Evolutionary conservation across 805 yeast genomes (phyloP), one percentile per base, ranked within the genome.

Genomic region (Barnettozyma wickerhamii): DNA sequence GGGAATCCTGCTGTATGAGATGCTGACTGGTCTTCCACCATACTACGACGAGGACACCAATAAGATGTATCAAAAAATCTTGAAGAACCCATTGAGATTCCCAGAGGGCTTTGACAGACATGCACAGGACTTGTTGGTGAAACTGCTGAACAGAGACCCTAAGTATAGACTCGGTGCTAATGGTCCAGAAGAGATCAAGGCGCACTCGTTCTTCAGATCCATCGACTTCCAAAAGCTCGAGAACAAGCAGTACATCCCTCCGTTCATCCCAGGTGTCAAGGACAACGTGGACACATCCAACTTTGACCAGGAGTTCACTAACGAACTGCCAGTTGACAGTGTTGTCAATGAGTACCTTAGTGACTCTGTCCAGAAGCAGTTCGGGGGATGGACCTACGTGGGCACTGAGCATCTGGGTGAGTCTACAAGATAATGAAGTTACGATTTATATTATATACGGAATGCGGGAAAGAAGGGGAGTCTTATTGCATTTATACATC

Each of bases 321-420:
- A 72, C 55, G 98, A 93, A 56, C 79, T 82, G 52, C 98, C 99
- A 4, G 82, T 87, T 51, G 99, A 93, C 60, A 85, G 95, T 47
- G 97, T 93, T 10, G 96, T 90, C 14, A 95, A 90, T 60, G 95
- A 87, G 56, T 87, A 76, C 51, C 72, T 93, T 47, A 85, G 95
- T 56, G 98, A 89, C 53, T 79, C 90, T 53, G 96, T 93, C n/a
- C 99, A 93, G 64, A 80, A 84, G 59, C 98, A 93, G 65, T 93
- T 93, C 70, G 98, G 96, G 35, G 98, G 99, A 6, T 93, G 99
- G 99, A 91, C 98, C 3, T 91, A 90, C 63, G 86, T 82, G 35
- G 95, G 93, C 3, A 81, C 73, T 36, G 75, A 69, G 44, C 71
- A 67, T 42, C 45, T 70, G 28, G 71, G 71, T 15, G 62, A 60